Evolutionary conservation across 2,329 filamentous ascomycete species (phyloP), one percentile per base, ranked within the genome.

Genomic region (Davidsoniella eucalypti): DNA sequence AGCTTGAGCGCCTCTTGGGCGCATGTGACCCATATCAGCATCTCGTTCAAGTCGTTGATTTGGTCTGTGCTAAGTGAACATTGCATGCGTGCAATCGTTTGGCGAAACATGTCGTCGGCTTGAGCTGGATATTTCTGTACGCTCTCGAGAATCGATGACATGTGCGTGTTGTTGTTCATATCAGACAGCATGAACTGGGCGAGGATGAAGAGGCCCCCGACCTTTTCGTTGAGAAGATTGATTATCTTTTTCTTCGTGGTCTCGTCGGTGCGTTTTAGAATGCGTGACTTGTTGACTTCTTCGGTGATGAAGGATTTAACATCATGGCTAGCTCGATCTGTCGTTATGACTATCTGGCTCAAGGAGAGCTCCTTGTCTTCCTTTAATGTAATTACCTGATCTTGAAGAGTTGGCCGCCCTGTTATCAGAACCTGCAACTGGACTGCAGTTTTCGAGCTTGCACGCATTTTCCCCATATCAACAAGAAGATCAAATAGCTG

Each of bases 171-270:
- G 29, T 66, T 65, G 18, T 63, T 65, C 2, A 72, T 59, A 45
- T 75, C 71, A 4, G 67, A 67, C 2, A 75, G 51, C 69, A 72
- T 72, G 42, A 71, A 66, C 50, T 70, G 67, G 44, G 69, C 69
- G 43, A 70, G 62, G 17, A 72, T 68, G 54, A 72, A 72, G 16
- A 72, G 63, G 0, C 69, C 69, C 17, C 69, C 65, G 1, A 68
- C 69, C 17, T 67, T 65, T 5, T 61, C 61, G 3, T 61, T 61
- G 57, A 72, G 62, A 6, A 61, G 63, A 2, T 64, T 57, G 2
- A 67, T 60, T 3, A 72, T 63, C 29, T 65, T 61, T 12, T 62
- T 55, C 52, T 63, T 59, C 53, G 69, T 61, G 26, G 63, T 56
- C 2, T 55, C 52, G 4, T 57, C 55, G 9, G 61, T 62, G 0